phyloP scores from a whole-genome alignment of 108 stramenopile species.

The Pseudonitzschia multiseries region DNA sequence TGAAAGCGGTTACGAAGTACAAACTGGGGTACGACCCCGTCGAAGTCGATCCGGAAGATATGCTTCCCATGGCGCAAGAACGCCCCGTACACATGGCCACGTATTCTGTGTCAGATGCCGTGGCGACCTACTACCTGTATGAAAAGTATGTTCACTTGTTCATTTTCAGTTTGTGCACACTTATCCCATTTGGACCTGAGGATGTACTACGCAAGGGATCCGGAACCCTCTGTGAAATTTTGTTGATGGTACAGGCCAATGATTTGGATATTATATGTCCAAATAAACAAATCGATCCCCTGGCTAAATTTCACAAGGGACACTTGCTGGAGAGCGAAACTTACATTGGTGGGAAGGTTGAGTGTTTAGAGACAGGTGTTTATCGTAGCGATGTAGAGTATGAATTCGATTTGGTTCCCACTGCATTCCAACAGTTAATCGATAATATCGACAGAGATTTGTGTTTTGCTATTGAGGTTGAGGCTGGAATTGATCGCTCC shows the following conservation, averaged over 20 bases:
- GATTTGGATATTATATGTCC: conserved; percentile 93
- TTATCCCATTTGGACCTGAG: conserved; percentile 98
- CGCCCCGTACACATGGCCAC: conserved; percentile 95
- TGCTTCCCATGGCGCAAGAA: conserved; percentile 93
- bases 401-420: conserved; percentile 91
- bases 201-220: conserved; percentile 97
- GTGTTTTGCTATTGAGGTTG: conserved; percentile 96
- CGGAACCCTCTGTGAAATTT: conserved; percentile 96
- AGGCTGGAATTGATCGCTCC: conserved; percentile 86
- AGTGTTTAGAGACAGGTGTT: conserved; percentile 98
- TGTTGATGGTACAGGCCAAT: conserved; percentile 97
- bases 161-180: conserved; percentile 97
- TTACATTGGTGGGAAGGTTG: conserved; percentile 99
- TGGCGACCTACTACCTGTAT: conserved; percentile 98
- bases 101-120: conserved; percentile 98
- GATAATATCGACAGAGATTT: conserved; percentile 97
- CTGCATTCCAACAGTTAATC: conserved; percentile 93
- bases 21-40: conserved; percentile 99
- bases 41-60: conserved; percentile 99
- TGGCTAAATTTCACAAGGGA: conserved; percentile 89
- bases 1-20: conserved; percentile 98
- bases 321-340: conserved; percentile 97
- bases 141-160: conserved; percentile 98
- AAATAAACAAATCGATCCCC: conserved; percentile 94
- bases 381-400: conserved; percentile 95